phyloP scores from a whole-genome alignment of 768 basidiomycete genomes.

The Daedaleopsis sinensis region DNA sequence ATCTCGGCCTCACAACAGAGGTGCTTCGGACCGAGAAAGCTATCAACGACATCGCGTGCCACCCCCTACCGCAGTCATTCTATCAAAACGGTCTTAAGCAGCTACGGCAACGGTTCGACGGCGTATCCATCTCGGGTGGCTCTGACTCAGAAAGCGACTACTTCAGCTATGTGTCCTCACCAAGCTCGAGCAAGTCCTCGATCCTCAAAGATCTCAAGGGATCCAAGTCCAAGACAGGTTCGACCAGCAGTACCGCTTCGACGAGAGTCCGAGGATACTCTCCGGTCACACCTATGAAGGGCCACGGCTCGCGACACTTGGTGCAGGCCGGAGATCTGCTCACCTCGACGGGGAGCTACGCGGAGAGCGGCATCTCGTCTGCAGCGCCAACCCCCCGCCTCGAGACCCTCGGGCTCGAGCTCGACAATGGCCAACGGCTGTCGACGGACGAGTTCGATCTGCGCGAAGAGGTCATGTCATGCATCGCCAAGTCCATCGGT shows the following conservation, averaged over 20 bases:
- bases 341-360: constrained; percentile 53
- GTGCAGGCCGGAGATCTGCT: constrained; percentile 81
- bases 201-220: constrained; percentile 25
- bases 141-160: constrained; percentile 61
- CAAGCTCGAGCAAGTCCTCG: constrained; percentile 22
- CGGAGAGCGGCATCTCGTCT: constrained; percentile 37
- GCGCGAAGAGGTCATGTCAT: constrained; percentile 96
- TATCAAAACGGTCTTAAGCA: constrained; percentile 91
- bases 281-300: constrained; percentile 26
- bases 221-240: constrained; percentile 28
- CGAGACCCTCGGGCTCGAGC: constrained; percentile 17
- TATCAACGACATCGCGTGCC: constrained; percentile 95
- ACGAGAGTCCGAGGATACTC: constrained; percentile 14
- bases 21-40: constrained; percentile 96
- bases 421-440: constrained; percentile 27
- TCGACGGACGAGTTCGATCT: constrained; percentile 84
- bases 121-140: constrained; percentile 40
- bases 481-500: constrained; percentile 97
- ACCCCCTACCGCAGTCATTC: constrained; percentile 89
- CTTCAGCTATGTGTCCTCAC: constrained; percentile 39
- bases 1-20: constrained; percentile 92
- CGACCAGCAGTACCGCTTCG: neutral
- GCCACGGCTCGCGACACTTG: constrained; percentile 49
- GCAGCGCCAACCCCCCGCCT: constrained; percentile 16
- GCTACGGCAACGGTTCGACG: constrained; percentile 89